phyloP scores from a whole-genome alignment of 192 early-diverging fungal species.

The Linderina pennispora region DNA sequence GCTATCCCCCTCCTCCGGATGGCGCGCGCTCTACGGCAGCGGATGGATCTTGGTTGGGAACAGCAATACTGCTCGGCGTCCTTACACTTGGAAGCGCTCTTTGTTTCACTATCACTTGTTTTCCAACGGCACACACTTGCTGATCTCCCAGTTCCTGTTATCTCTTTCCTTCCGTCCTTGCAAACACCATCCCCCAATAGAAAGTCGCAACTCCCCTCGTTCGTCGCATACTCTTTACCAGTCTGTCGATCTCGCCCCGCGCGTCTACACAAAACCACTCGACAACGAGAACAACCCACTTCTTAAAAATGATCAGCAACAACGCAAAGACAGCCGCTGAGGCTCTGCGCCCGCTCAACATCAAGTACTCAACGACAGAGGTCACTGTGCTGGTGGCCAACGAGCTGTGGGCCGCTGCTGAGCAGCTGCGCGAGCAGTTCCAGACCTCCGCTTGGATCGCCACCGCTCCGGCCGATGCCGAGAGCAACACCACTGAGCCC shows the following conservation, averaged over 20 bases:
- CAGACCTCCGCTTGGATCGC: conserved; percentile 31
- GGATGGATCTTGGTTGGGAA: too few species aligned
- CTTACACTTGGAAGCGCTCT: too few species aligned
- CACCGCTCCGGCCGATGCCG: conserved; percentile 43
- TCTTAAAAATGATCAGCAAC: conserved; percentile 27
- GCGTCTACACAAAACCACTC: conserved; percentile 4
- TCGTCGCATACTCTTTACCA: background rate
- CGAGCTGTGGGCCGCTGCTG: conserved; percentile 83
- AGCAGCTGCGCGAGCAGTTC: conserved; percentile 77
- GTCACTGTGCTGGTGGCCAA: conserved; percentile 77
- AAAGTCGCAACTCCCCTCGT: too few species aligned
- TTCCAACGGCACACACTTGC: too few species aligned
- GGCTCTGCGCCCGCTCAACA: conserved; percentile 64
- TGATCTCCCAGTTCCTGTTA: too few species aligned
- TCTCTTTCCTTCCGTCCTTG: too few species aligned
- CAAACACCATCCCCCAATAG: too few species aligned
- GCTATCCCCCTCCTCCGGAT: too few species aligned
- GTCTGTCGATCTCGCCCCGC: background rate
- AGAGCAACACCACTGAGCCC: conserved; percentile 55
- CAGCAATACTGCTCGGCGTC: too few species aligned
- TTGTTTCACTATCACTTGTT: too few species aligned
- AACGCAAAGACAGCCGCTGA: conserved; percentile 38
- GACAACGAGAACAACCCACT: too few species aligned
- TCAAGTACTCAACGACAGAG: conserved; percentile 75
- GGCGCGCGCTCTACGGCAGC: too few species aligned